phyloP scores from a whole-genome alignment of 2,329 filamentous ascomycete species.

The Botrytis pseudocinerea region DNA sequence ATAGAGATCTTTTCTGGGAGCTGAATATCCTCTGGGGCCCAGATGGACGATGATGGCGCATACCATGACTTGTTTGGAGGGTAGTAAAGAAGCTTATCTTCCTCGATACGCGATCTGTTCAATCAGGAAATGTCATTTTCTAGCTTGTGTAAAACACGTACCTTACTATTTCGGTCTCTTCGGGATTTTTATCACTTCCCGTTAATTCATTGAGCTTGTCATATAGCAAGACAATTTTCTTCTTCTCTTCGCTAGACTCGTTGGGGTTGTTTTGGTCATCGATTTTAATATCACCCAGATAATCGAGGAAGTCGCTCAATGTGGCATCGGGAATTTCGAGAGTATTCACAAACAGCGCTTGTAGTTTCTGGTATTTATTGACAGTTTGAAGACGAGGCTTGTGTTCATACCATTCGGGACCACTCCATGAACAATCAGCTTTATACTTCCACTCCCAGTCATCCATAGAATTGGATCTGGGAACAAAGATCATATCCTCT shows the following conservation, averaged over 20 bases:
- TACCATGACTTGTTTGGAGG: neutral
- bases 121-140: neutral
- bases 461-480: neutral
- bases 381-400: neutral
- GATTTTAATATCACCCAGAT: neutral
- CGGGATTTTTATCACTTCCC: rapidly evolving
- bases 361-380: neutral
- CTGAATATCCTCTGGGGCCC: neutral
- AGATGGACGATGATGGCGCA: neutral
- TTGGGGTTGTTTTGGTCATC: neutral
- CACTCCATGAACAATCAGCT: neutral
- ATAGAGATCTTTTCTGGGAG: neutral
- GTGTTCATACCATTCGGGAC: neutral
- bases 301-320: neutral
- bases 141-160: neutral
- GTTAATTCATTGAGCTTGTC: neutral
- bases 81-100: neutral
- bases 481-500: neutral
- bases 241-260: neutral
- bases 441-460: neutral
- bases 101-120: neutral
- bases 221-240: neutral
- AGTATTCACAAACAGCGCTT: neutral
- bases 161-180: neutral
- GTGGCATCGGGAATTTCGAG: neutral